A percentile compares a stretch with the other conserved stretches of the same genome.
phyloP scores from a whole-genome alignment of 768 basidiomycete genomes.

The Tylopilus balloui region DNA sequence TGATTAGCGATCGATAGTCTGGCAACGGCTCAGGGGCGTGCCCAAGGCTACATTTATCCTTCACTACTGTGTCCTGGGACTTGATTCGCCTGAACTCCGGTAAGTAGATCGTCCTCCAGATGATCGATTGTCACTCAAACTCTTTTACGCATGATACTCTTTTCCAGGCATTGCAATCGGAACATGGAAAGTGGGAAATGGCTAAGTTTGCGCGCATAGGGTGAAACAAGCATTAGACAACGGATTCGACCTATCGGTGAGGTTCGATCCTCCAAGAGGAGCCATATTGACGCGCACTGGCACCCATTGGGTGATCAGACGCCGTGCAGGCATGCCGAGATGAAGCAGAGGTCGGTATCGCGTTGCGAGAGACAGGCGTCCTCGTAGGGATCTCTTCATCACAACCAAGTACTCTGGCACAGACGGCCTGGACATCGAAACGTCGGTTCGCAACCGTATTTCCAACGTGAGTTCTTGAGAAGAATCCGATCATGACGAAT shows the following conservation, averaged over 20 bases:
- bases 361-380: slow-evolving; percentile 48
- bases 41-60: too few species aligned
- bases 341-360: slow-evolving; percentile 43
- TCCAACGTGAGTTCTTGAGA: slow-evolving; percentile 41
- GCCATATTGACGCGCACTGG: too few species aligned
- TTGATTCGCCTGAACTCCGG: slow-evolving; percentile 58
- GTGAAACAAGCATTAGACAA: slow-evolving; percentile 59
- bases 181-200: slow-evolving; percentile 61
- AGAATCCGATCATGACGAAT: background rate
- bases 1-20: too few species aligned
- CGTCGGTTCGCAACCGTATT: slow-evolving; percentile 53
- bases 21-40: too few species aligned
- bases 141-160: slow-evolving; percentile 34
- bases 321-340: slow-evolving; percentile 62
- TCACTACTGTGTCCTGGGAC: slow-evolving; percentile 72
- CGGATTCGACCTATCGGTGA: slow-evolving; percentile 44
- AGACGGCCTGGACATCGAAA: slow-evolving; percentile 47
- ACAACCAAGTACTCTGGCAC: slow-evolving; percentile 62
- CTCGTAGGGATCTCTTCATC: slow-evolving; percentile 55
- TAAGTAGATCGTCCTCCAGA: slow-evolving; percentile 18
- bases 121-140: background rate
- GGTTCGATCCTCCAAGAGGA: background rate
- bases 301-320: slow-evolving; percentile 34
- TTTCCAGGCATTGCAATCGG: slow-evolving; percentile 55
- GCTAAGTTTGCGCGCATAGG: slow-evolving; percentile 45